phyloP scores from a whole-genome alignment of 2,329 filamentous ascomycete genomes.

The Diplodia mutila region DNA sequence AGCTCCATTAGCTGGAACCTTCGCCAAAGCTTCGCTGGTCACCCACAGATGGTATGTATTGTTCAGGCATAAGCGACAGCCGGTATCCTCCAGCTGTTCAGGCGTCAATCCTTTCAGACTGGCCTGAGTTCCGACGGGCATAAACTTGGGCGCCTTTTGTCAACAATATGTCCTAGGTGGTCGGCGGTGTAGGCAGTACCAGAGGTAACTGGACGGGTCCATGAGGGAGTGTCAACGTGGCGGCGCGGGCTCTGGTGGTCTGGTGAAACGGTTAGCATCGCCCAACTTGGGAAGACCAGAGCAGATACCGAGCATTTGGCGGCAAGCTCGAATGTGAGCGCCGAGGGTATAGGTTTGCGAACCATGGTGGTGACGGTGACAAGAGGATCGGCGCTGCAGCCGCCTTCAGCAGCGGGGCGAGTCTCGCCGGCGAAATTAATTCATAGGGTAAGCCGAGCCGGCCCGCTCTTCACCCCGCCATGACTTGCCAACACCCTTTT shows the following conservation, averaged over 20 bases:
- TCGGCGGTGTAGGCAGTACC: constrained; percentile 65
- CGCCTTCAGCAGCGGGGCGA: background rate
- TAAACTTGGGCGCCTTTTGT: constrained; percentile 63
- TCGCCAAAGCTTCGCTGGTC: background rate
- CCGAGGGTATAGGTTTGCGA: constrained; percentile 40
- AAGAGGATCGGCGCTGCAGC: constrained; percentile 11
- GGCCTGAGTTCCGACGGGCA: constrained; percentile 97
- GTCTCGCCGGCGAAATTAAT: constrained; percentile 2
- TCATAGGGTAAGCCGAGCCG: background rate
- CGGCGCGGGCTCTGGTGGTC: constrained; percentile 94
- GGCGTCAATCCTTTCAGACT: constrained; percentile 93
- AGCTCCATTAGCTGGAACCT: background rate
- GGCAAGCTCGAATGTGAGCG: constrained; percentile 43
- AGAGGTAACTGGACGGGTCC: constrained; percentile 63
- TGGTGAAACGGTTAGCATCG: constrained; percentile 45
- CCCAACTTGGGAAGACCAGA: background rate
- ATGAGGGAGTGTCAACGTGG: constrained; percentile 85
- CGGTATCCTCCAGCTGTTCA: constrained; percentile 85
- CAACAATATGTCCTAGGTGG: constrained; percentile 43
- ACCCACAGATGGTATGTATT: constrained; percentile 87
- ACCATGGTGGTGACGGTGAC: constrained; percentile 33
- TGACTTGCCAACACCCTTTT: background rate
- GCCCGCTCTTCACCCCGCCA: background rate
- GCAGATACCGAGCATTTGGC: constrained; percentile 43
- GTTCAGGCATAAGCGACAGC: constrained; percentile 90